These are phyloP conservation scores for Massospora cicadina DNA, from an alignment of 371 early-diverging fungal species.

Conservation along the genomic window DNA sequence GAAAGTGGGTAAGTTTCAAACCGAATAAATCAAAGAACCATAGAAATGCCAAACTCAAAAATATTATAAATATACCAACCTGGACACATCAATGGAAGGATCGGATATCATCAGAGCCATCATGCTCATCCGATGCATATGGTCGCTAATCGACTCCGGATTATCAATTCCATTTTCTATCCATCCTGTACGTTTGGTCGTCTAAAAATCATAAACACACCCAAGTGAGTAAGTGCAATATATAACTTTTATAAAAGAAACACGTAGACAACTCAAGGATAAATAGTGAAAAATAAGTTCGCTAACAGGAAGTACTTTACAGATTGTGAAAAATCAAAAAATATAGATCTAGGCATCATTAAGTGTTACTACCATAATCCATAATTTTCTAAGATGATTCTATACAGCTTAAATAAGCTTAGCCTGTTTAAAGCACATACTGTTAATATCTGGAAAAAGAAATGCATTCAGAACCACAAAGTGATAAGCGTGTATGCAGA, in stretches of 20 bases:
- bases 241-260: background rate
- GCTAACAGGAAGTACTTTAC: too few species aligned
- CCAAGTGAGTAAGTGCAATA: background rate
- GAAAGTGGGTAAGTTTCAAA: too few species aligned
- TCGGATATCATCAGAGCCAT: conserved; percentile 70
- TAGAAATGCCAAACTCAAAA: background rate
- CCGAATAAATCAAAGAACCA: background rate
- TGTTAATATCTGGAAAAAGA: too few species aligned
- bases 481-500: too few species aligned
- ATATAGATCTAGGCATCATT: background rate
- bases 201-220: conserved; percentile 19
- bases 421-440: too few species aligned
- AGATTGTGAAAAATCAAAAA: background rate
- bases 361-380: background rate
- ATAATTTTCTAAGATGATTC: background rate
- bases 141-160: conserved; percentile 80
- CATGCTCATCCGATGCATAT: conserved; percentile 85
- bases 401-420: too few species aligned
- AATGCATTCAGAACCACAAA: too few species aligned
- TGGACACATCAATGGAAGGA: conserved; percentile 28
- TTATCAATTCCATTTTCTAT: conserved; percentile 39
- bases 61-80: conserved; percentile 15
- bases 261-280: background rate
- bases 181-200: conserved; percentile 88
- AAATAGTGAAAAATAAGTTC: background rate